phyloP scores from a whole-genome alignment of 179 eudicot genomes.

The Beta macrorhiza region DNA sequence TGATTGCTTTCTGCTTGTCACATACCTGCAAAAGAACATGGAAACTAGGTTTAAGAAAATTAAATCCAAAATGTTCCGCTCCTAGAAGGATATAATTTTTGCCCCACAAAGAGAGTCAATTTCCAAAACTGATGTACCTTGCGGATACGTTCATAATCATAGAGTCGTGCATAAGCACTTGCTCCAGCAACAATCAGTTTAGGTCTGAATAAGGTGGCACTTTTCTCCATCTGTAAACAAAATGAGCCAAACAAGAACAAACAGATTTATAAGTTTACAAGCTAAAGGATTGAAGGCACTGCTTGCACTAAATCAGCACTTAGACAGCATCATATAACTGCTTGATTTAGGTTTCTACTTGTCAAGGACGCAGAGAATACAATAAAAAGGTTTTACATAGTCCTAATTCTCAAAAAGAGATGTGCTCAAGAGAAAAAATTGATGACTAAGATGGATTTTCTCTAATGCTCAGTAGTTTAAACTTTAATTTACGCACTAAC shows the following conservation, averaged over 20 bases:
- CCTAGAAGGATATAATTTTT: background rate
- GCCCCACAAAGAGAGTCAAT: background rate
- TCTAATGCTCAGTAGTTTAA: background rate
- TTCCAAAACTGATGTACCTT: constrained; percentile 47
- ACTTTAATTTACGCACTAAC: background rate
- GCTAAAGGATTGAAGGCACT: background rate
- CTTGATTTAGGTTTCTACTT: background rate
- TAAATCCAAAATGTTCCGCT: background rate
- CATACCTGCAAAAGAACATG: constrained; percentile 55
- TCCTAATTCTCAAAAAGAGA: background rate
- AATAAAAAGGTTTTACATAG: background rate
- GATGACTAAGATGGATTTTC: background rate
- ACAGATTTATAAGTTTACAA: background rate
- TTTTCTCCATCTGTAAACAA: constrained; percentile 76
- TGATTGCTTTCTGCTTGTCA: constrained; percentile 86
- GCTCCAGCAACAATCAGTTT: constrained; percentile 96
- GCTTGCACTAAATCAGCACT: background rate
- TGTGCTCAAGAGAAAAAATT: background rate
- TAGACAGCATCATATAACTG: background rate
- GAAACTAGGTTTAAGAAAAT: constrained; percentile 5
- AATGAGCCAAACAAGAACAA: constrained; percentile 11
- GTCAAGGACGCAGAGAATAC: background rate
- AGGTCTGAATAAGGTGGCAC: constrained; percentile 91
- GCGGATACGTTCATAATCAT: constrained; percentile 85
- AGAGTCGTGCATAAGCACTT: constrained; percentile 93